Conservation (phyloP, 176 grass and related monocot species). For the Dendrocalamus sinicus region DNA sequence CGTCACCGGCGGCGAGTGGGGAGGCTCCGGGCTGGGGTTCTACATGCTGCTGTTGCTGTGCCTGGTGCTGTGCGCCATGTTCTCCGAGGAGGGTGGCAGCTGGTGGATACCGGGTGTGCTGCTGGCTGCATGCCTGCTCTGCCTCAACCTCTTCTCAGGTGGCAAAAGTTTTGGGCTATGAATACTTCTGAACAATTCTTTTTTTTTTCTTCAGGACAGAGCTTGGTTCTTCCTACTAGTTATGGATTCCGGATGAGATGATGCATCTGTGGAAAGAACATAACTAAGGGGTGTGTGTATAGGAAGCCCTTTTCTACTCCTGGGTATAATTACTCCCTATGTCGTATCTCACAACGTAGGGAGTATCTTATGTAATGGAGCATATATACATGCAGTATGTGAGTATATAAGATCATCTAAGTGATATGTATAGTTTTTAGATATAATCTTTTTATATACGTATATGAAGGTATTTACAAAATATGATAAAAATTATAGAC, state of each 20-base stretch:
- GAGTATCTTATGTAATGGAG: too few relatives aligned
- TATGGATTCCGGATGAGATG: background rate
- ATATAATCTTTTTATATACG: too few relatives aligned
- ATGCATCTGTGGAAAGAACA: background rate
- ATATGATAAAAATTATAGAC: too few relatives aligned
- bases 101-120: conserved; percentile 66
- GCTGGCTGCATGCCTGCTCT: conserved; percentile 58
- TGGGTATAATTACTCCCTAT: too few relatives aligned
- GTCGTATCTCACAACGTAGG: too few relatives aligned
- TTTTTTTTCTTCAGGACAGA: background rate
- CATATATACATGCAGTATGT: too few relatives aligned
- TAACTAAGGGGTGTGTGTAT: background rate
- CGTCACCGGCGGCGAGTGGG: conserved; percentile 13
- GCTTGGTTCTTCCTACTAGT: conserved; percentile 13
- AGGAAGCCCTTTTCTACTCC: too few relatives aligned
- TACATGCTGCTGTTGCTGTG: conserved; percentile 72
- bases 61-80: conserved; percentile 57
- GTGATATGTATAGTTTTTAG: too few relatives aligned
- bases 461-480: too few relatives aligned
- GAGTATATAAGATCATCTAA: background rate
- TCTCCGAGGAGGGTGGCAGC: conserved; percentile 55
- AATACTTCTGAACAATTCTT: conserved; percentile 34
- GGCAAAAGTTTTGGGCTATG: conserved; percentile 48
- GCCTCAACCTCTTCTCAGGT: conserved; percentile 62
- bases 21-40: conserved; percentile 49